Percentiles rank a stretch among this genome's conserved stretches.
phyloP scores from a whole-genome alignment of 805 yeast species.

The Osmozyma mogii region DNA sequence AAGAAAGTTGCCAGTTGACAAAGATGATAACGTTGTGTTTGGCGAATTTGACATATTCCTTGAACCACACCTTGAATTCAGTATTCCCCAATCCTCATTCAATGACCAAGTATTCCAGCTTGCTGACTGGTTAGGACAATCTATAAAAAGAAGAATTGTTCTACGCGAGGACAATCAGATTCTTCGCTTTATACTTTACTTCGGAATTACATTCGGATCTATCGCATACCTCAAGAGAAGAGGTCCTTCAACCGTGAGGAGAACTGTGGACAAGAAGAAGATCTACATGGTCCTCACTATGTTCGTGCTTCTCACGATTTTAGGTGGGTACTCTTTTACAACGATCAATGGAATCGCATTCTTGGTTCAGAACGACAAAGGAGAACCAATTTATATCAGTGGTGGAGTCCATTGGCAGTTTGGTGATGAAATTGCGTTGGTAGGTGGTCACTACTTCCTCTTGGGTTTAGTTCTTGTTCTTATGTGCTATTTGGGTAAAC shows the following conservation, averaged over 20 bases:
- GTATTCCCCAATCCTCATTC: slow-evolving; percentile 27
- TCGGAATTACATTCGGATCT: slow-evolving; percentile 33
- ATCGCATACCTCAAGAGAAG: slow-evolving; percentile 45
- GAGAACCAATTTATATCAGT: slow-evolving; percentile 47
- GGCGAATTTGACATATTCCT: slow-evolving; percentile 14
- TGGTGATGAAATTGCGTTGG: slow-evolving; percentile 56
- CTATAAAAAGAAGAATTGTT: slow-evolving; percentile 35
- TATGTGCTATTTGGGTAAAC: slow-evolving; percentile 32
- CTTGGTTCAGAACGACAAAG: slow-evolving; percentile 43
- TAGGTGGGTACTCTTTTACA: slow-evolving; percentile 61
- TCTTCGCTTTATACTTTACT: slow-evolving; percentile 37
- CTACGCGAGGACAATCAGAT: slow-evolving; percentile 35
- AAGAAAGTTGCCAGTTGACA: slow-evolving; percentile 13
- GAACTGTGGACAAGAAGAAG: slow-evolving; percentile 14
- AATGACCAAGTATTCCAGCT: slow-evolving; percentile 38
- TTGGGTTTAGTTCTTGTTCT: slow-evolving; percentile 35
- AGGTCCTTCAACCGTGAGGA: slow-evolving; percentile 21
- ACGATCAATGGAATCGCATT: slow-evolving; percentile 56
- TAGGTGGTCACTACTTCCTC: slow-evolving; percentile 41
- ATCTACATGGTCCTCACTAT: slow-evolving; percentile 23
- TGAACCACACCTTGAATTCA: slow-evolving; percentile 26
- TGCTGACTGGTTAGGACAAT: slow-evolving; percentile 45
- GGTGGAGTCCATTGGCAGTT: slow-evolving; percentile 65
- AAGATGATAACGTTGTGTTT: slow-evolving; percentile 12
- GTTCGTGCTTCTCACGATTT: slow-evolving; percentile 34